phyloP scores from a whole-genome alignment of 768 basidiomycete species.

The Phlebiopsis gigantea region DNA sequence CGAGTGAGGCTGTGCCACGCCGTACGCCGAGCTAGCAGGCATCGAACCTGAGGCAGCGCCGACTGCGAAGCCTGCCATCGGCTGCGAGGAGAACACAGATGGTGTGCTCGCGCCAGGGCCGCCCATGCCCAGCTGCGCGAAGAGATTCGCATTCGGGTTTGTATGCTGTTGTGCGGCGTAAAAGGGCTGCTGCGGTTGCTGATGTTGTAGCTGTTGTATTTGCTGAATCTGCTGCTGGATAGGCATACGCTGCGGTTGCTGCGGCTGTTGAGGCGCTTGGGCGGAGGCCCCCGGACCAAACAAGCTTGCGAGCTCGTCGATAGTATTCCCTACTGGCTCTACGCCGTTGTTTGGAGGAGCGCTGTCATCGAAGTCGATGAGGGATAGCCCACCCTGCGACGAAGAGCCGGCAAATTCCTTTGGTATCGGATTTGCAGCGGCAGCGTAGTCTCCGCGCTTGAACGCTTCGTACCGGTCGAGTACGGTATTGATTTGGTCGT shows the following conservation, averaged over 20 bases:
- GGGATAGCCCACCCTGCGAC: constrained; percentile 35
- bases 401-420: constrained; percentile 33
- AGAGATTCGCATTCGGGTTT: background rate
- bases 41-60: background rate
- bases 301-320: constrained; percentile 59
- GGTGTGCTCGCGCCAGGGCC: background rate
- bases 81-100: background rate
- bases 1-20: background rate
- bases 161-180: background rate
- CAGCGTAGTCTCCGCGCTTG: constrained; percentile 83
- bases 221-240: constrained; percentile 20
- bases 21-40: background rate
- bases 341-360: constrained; percentile 15
- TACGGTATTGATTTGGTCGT: constrained; percentile 96
- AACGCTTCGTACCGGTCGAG: constrained; percentile 88
- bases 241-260: constrained; percentile 1
- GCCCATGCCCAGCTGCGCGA: constrained; percentile 4
- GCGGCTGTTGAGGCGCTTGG: constrained; percentile 7
- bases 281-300: constrained; percentile 36
- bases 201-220: constrained; percentile 14
- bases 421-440: constrained; percentile 65
- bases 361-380: constrained; percentile 77
- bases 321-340: constrained; percentile 24
- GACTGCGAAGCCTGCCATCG: background rate
- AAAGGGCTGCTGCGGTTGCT: background rate